Base-by-base conservation (phyloP, 495 filamentous ascomycete species). In the Penicillium waksmanii region DNA sequence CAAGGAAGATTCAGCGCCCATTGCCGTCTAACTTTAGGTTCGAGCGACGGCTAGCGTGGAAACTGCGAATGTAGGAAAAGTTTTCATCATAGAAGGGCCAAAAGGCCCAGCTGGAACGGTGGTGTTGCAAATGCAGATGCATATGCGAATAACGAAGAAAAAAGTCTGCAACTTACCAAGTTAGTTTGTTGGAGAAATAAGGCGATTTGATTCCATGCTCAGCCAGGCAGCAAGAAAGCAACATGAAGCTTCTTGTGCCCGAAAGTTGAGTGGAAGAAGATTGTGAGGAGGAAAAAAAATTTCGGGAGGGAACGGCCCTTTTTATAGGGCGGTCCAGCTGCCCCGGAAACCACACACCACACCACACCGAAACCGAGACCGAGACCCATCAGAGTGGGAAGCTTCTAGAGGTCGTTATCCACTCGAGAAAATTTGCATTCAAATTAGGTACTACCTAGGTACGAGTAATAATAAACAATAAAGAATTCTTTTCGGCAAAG, bases 21-120 rank as follows among this genome's bases (percentile, higher is more conserved):
- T 55, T 56, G 71, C 69, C 71, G 73, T 74, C 77, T 75, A 60
- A 64, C 67, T 69, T 36, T 77, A 68, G 77, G 77, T 81, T 80
- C 77, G 73, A 66, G 62, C 76, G 75, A 78, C 73, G 76, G 64
- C 78, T 80, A 76, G 77, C 77, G 78, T 81, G 76, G 73, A 81
- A 81, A 79, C 78, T 81, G 78, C 78, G 78, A 81, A 81, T 80
- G 76, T 77, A 73, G 78, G 71, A 78, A 73, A 62, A 66, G 51
- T 75, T 80, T 79, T 81, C 77, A 81, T 81, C 78, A 78, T 80
- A 62, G 59, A 68, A 66, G 55, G 64, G 66, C 69, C 58, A 49
- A 43, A 34, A 60, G 57, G 67, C 64, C 60, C 50, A 18, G 46
- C 46, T 48, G 46, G 46, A 25, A 55, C 65, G 65, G 21, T 49